Percentiles rank a stretch among this genome's conserved stretches.
These are phyloP conservation scores for Amylocystis lapponica DNA, from an alignment of 768 basidiomycete genomes.

Conservation along the genomic window DNA sequence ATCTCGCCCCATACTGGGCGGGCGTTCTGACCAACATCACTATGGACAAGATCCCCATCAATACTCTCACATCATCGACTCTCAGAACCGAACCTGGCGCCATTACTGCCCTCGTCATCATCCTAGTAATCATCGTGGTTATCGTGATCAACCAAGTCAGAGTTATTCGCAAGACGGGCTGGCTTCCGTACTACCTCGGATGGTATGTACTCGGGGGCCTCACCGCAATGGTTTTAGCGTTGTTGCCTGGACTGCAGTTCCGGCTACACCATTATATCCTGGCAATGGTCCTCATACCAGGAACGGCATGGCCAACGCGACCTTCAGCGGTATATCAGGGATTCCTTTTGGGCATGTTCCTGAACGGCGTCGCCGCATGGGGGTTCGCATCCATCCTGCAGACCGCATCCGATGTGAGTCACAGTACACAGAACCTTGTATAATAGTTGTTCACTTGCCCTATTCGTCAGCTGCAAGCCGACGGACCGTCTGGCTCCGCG, in stretches of 20 bases:
- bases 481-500: conserved; percentile 63
- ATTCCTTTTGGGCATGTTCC: conserved; percentile 75
- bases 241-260: conserved; percentile 62
- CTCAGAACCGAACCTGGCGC: conserved; percentile 61
- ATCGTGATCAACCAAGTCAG: conserved; percentile 70
- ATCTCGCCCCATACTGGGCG: conserved; percentile 73
- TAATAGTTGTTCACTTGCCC: not conserved
- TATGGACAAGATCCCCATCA: conserved; percentile 66
- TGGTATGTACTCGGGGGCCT: conserved; percentile 72
- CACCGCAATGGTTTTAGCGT: conserved; percentile 57
- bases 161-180: conserved; percentile 82
- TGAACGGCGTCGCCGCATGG: conserved; percentile 75
- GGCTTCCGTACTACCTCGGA: conserved; percentile 67
- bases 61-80: conserved; percentile 67
- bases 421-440: not conserved
- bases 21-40: conserved; percentile 73
- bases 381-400: conserved; percentile 78
- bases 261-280: conserved; percentile 83
- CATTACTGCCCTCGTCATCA: conserved; percentile 60
- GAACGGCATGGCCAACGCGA: conserved; percentile 77
- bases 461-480: conserved; percentile 56
- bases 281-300: conserved; percentile 68
- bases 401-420: conserved; percentile 60
- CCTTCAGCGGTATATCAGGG: conserved; percentile 77
- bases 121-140: conserved; percentile 53